Percentiles rank a stretch among this genome's conserved stretches.
phyloP scores from a whole-genome alignment of 345 rosid genomes.

The Sonneratia caseolaris region DNA sequence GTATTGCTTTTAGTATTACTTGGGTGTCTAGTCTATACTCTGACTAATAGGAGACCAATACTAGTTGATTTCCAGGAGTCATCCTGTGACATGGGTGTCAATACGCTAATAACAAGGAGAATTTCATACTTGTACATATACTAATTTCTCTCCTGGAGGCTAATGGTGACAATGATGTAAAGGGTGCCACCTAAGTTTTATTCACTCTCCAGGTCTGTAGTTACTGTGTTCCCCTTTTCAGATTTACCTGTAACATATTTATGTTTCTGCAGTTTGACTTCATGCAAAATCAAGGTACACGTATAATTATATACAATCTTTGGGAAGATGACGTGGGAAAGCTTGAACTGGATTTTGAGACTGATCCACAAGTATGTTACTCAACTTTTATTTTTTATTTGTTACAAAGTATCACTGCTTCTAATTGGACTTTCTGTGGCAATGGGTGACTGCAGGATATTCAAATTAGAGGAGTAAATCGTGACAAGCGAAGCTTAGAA shows the following conservation, averaged over 20 bases:
- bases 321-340: slow-evolving; percentile 71
- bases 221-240: background rate
- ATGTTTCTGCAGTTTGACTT: slow-evolving; percentile 34
- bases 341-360: slow-evolving; percentile 61
- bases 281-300: slow-evolving; percentile 44
- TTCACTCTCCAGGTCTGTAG: background rate
- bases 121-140: too few species aligned
- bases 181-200: background rate
- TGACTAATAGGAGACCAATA: background rate
- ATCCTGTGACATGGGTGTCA: background rate
- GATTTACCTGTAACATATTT: background rate
- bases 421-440: slow-evolving; percentile 4
- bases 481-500: slow-evolving; percentile 50
- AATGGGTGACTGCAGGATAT: slow-evolving; percentile 45
- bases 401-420: background rate
- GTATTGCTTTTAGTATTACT: background rate
- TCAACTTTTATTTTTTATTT: background rate
- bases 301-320: slow-evolving; percentile 58
- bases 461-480: slow-evolving; percentile 60
- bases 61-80: background rate
- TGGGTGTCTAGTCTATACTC: background rate
- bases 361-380: slow-evolving; percentile 39
- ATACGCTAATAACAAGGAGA: too few species aligned
- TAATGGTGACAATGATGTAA: background rate
- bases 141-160: background rate